Evolutionary conservation across 2,329 filamentous ascomycete species (phyloP).

Genomic region (Colletotrichum eremochloae): DNA sequence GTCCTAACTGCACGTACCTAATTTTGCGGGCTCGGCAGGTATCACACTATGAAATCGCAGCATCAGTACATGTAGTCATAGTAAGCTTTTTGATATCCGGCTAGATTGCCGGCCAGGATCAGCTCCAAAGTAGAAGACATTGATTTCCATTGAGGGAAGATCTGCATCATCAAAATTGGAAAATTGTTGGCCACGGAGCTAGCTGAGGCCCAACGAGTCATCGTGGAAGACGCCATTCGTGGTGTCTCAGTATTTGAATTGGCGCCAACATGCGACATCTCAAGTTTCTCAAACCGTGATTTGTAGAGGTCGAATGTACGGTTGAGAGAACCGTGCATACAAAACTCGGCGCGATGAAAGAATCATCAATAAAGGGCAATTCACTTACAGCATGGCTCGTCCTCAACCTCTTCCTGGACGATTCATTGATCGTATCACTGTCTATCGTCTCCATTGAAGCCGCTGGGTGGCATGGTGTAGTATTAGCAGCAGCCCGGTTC

Average conservation of each 20-base stretch:
- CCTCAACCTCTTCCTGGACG: slow-evolving; percentile 55
- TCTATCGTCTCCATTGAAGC: slow-evolving; percentile 45
- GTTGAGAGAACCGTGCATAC: too few species aligned
- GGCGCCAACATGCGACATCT: background rate
- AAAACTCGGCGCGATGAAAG: background rate
- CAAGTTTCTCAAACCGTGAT: background rate
- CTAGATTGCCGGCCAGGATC: background rate
- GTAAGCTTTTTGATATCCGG: background rate
- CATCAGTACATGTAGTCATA: slow-evolving; percentile 1
- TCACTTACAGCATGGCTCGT: slow-evolving; percentile 57
- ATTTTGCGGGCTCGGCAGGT: slow-evolving; percentile 62
- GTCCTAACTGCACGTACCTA: slow-evolving; percentile 50
- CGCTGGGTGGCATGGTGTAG: slow-evolving; percentile 28
- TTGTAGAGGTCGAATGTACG: background rate
- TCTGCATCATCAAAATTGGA: background rate
- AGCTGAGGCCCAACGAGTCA: background rate
- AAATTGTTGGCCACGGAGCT: background rate
- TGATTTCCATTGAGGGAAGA: background rate
- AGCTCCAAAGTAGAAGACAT: background rate
- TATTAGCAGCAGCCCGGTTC: slow-evolving; percentile 20
- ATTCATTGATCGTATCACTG: slow-evolving; percentile 47
- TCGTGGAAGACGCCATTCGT: background rate
- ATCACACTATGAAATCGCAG: slow-evolving; percentile 56
- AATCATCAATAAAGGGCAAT: slow-evolving; percentile 34
- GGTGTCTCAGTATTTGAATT: background rate